Conservation (phyloP, 2,329 filamentous ascomycete species). For the Xylaria sp. region DNA sequence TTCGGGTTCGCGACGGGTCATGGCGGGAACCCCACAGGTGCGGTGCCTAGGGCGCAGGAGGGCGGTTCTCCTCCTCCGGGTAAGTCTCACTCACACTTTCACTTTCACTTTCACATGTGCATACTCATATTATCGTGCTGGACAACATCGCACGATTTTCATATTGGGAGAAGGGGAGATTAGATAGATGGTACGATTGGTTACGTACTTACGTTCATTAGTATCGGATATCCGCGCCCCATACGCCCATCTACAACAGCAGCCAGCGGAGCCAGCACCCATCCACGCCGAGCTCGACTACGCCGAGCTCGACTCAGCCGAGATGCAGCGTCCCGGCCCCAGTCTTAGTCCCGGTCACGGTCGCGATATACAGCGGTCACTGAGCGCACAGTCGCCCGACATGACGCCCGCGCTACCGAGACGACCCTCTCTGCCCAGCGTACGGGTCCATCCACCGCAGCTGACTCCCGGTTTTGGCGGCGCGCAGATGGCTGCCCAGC, state of each 20-base stretch:
- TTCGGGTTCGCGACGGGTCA: constrained; percentile 31
- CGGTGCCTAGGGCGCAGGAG: constrained; percentile 44
- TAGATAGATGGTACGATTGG: background rate
- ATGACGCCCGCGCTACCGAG: background rate
- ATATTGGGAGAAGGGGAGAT: background rate
- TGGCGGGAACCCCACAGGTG: constrained; percentile 14
- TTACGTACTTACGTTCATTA: background rate
- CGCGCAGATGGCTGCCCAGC: constrained; percentile 32
- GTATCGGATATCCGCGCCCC: background rate
- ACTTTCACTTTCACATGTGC: background rate
- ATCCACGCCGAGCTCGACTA: constrained; percentile 41
- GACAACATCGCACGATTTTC: background rate
- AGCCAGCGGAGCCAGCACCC: constrained; percentile 26
- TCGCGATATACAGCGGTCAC: background rate
- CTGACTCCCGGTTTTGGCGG: constrained; percentile 38
- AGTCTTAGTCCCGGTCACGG: background rate
- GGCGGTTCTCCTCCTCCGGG: constrained; percentile 42
- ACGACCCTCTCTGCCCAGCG: constrained; percentile 2
- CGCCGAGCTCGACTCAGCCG: constrained; percentile 38
- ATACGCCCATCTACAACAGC: background rate
- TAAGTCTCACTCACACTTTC: constrained; percentile 43
- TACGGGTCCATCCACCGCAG: constrained; percentile 32
- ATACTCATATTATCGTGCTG: background rate
- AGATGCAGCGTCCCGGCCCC: constrained; percentile 2
- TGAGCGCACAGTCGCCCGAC: background rate